Evolutionary conservation across 179 eudicot species (phyloP), one percentile per base, ranked within the genome.

Genomic region (Amaranthus tricolor): DNA sequence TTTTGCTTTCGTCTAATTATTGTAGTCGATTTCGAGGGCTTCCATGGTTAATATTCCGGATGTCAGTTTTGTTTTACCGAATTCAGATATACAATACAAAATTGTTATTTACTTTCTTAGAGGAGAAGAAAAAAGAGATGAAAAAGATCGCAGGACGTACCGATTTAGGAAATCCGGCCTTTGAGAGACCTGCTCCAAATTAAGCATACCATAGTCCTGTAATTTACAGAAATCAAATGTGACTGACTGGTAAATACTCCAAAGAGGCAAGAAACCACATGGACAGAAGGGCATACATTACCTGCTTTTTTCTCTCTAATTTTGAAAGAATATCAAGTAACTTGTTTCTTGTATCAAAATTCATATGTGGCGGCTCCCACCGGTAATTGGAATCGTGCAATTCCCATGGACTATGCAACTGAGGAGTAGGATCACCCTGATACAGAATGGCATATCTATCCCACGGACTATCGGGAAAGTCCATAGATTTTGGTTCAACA

Each of bases 401-500:
- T 80, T 94, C 98, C 98, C 98, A 94, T 17, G 98, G 94, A 87
- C 97, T 89, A 79, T 94, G 98, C 52, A 58, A 61, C 78, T 84
- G 90, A 31, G 70, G 76, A 52, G 63, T 85, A 12, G 90, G 87
- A 79, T 89, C 93, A 75, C 80, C 79, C 77, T 84, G 88, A 84
- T 96, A 96, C 77, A 79, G 87, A 62, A 96, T 88, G 60, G 50
- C 78, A 82, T 84, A 94, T 76, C 85, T 88, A 74, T 96, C 99
- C 99, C 99, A 96, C 40, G 99, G 99, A 81, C 99, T 96, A 75
- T 91, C 92, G 3, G 98, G 98, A 85, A 83, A 96, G 16, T 93
- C 96, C 59, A 3, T 61, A 72, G 86, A 91, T 78, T 91, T 96
- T 55, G 98, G 83, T 74, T 80, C 82, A 64, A 82, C 84, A 72